Evolutionary conservation across 2,329 filamentous ascomycete species (phyloP), one percentile per base, ranked within the genome.

Genomic region (Ophidiomyces ophidiicola): DNA sequence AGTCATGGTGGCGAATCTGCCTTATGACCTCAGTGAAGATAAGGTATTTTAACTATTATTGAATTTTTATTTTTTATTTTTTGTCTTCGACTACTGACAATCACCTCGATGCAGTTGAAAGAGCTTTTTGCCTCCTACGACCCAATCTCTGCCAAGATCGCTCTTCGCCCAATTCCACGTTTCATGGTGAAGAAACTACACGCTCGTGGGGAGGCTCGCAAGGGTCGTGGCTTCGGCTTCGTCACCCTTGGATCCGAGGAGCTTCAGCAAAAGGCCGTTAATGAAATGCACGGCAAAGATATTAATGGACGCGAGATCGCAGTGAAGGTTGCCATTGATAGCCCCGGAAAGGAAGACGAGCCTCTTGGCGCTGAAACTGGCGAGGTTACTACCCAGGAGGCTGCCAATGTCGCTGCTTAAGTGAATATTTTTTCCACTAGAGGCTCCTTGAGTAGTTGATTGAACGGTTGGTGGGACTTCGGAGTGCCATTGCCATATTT

Each of bases 181-280:
- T 98, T 96, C 74, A 98, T 98, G 90, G 90, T 98, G 69, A 94
- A 94, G 81, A 98, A 98, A 77, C 84, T 98, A 47, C 87, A 94
- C 70, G 87, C 88, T 57, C 88, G 90, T 61, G 87, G 87, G 60
- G 90, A 98, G 71, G 80, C 88, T 56, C 90, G 90, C 71, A 98
- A 98, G 80, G 90, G 90, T 46, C 90, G 90, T 71, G 90, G 90
- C 51, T 98, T 98, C 63, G 90, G 90, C 51, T 98, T 98, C 64
- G 90, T 98, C 48, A 96, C 86, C 45, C 80, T 98, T 46, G 82
- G 81, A 48, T 92, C 85, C 12, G 88, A 98, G 73, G 87, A 94
- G 67, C 68, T 88, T 57, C 90, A 98, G 74, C 79, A 92, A 70
- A 94, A 94, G 81, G 90, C 90, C 50, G 92, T 94, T 50, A 61